A percentile compares a stretch with the other conserved stretches of the same genome.
These are phyloP conservation scores for Pythium myriotylum DNA, from an alignment of 352 stramenopile genomes.

Conservation along the genomic window DNA sequence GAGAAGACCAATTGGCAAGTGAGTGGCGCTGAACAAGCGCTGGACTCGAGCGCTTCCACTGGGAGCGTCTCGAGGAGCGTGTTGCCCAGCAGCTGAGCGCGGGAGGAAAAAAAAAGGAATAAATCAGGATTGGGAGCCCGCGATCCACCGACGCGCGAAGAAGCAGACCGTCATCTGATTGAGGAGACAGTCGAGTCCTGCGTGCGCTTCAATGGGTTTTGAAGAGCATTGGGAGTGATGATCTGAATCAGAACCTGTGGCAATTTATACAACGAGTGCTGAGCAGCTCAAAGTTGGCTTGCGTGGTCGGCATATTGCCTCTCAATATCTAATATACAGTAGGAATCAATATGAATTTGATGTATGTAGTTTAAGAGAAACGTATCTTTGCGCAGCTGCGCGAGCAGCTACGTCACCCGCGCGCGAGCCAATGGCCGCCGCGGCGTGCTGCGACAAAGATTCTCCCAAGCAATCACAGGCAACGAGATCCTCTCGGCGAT, in stretches of 20 bases:
- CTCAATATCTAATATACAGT: not conserved
- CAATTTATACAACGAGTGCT: not conserved
- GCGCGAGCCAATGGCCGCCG: not conserved
- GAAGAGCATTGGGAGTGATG: no score
- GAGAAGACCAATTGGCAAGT: not conserved
- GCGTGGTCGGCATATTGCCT: no score
- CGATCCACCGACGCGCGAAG: not conserved
- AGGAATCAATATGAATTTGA: not conserved
- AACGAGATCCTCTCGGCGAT: no score
- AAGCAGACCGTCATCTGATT: not conserved
- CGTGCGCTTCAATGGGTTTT: no score
- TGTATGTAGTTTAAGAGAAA: not conserved
- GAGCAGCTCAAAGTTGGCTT: not conserved
- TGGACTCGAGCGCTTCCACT: not conserved
- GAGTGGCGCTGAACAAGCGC: not conserved
- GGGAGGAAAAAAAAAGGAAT: not conserved
- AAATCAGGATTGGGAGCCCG: not conserved
- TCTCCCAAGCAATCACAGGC: no score
- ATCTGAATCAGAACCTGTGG: not conserved
- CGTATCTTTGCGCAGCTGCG: constrained; percentile 1
- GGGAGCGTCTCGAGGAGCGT: no score
- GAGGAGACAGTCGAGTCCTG: no score
- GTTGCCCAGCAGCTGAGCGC: not conserved
- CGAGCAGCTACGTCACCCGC: not conserved
- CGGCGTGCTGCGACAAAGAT: no score